phyloP scores from a whole-genome alignment of 2,329 filamentous ascomycete genomes.

The Trematosphaeria pertusa region DNA sequence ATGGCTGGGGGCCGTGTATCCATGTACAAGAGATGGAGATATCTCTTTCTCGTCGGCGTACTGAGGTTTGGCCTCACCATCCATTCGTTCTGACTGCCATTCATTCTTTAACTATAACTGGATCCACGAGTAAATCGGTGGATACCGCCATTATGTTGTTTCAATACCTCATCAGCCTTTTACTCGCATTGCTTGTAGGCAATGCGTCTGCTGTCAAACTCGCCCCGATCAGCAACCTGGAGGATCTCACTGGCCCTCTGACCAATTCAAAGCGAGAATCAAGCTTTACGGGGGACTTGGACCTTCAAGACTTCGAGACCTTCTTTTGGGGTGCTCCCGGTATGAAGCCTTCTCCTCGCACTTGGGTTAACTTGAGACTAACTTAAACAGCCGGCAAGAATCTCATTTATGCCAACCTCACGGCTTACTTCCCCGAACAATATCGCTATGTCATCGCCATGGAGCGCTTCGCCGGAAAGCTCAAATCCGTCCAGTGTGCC shows the following conservation, averaged over 20 bases:
- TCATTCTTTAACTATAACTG: constrained; percentile 2
- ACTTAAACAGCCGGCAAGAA: constrained; percentile 12
- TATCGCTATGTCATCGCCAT: constrained; percentile 24
- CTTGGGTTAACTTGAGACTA: neutral
- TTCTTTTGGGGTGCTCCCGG: constrained; percentile 22
- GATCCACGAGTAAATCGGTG: too few species aligned
- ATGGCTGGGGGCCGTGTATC: constrained; percentile 2
- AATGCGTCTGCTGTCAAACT: constrained; percentile 14
- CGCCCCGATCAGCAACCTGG: constrained; percentile 8
- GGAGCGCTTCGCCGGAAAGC: constrained; percentile 23
- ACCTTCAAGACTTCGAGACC: constrained; percentile 20
- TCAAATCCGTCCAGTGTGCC: constrained; percentile 24
- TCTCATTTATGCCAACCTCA: constrained; percentile 24
- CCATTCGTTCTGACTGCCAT: constrained; percentile 1
- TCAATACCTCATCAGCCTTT: constrained; percentile 1
- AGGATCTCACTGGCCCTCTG: neutral
- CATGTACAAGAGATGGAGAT: constrained; percentile 7
- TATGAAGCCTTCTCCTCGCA: constrained; percentile 4
- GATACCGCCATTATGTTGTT: constrained; percentile 16
- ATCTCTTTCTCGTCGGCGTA: neutral
- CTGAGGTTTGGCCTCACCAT: constrained; percentile 1
- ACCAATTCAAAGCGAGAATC: constrained; percentile 9
- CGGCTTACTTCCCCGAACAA: constrained; percentile 21
- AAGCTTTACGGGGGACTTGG: constrained; percentile 16
- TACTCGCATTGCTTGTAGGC: constrained; percentile 7